phyloP scores from a whole-genome alignment of 2,329 filamentous ascomycete species.

The Ilyonectria robusta region DNA sequence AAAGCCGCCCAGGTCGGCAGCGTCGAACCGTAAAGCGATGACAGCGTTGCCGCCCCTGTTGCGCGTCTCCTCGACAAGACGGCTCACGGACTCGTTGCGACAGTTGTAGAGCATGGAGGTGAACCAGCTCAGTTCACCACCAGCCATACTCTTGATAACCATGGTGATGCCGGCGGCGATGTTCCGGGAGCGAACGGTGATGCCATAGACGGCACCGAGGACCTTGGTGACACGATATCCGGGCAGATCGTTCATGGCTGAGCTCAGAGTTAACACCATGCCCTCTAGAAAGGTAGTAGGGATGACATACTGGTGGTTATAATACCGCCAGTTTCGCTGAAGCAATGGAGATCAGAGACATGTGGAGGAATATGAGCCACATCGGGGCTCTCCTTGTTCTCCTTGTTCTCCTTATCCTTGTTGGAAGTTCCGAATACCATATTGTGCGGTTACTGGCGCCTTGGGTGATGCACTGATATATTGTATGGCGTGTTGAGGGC shows the following conservation, averaged over 20 bases:
- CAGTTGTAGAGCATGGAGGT: constrained; percentile 72
- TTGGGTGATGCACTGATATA: background rate
- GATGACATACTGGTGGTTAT: constrained; percentile 65
- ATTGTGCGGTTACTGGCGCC: constrained; percentile 16
- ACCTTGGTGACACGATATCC: constrained; percentile 71
- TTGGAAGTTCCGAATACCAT: constrained; percentile 46
- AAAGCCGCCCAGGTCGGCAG: constrained; percentile 67
- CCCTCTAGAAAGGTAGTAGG: no score
- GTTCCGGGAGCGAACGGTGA: constrained; percentile 71
- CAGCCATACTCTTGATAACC: constrained; percentile 69
- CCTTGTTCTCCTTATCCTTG: constrained; percentile 43
- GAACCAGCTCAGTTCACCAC: constrained; percentile 72
- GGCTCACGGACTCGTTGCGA: constrained; percentile 70
- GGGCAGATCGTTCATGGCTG: constrained; percentile 73
- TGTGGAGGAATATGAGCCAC: constrained; percentile 56
- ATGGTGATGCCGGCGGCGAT: constrained; percentile 69
- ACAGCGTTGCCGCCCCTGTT: constrained; percentile 71
- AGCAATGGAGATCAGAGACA: constrained; percentile 68
- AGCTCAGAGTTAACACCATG: background rate
- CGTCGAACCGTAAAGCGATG: constrained; percentile 71
- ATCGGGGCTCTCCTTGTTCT: constrained; percentile 44
- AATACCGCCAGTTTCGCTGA: constrained; percentile 69
- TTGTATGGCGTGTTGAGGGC: background rate
- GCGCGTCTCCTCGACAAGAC: constrained; percentile 70
- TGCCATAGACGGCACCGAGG: constrained; percentile 71